These are phyloP conservation scores for Pyrenophora teres DNA, from an alignment of 2,329 filamentous ascomycete genomes.

Conservation along the genomic window DNA sequence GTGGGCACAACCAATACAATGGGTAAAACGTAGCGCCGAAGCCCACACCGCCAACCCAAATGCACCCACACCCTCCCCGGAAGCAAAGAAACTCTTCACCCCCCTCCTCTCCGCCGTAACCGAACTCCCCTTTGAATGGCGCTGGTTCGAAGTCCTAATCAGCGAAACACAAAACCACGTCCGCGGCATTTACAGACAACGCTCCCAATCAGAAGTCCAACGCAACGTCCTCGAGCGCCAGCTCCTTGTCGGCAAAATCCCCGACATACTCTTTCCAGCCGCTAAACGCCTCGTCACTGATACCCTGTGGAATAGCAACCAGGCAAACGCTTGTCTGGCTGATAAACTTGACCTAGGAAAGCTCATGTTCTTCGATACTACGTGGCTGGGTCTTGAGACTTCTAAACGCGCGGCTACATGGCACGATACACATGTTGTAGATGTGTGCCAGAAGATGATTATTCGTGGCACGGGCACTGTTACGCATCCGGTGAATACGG, in stretches of 20 bases:
- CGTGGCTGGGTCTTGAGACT: constrained; percentile 68
- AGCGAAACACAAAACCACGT: constrained; percentile 70
- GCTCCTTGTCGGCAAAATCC: constrained; percentile 58
- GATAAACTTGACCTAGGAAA: constrained; percentile 66
- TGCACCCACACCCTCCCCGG: constrained; percentile 49
- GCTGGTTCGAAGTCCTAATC: constrained; percentile 54
- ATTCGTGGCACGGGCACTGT: constrained; percentile 39
- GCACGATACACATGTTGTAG: constrained; percentile 63
- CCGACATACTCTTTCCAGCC: constrained; percentile 55
- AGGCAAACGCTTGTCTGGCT: constrained; percentile 54
- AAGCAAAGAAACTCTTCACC: constrained; percentile 52
- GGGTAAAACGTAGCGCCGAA: constrained; percentile 37
- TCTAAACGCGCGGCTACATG: constrained; percentile 63
- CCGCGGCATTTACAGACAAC: constrained; percentile 59
- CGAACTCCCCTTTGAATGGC: constrained; percentile 51
- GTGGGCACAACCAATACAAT: constrained; percentile 39
- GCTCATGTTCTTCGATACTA: constrained; percentile 75
- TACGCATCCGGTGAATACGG: constrained; percentile 22
- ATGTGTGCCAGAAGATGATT: constrained; percentile 61
- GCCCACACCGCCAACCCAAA: constrained; percentile 39
- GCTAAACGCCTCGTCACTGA: constrained; percentile 55
- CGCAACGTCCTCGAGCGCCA: constrained; percentile 58
- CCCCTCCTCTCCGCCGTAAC: constrained; percentile 40
- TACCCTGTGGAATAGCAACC: constrained; percentile 44
- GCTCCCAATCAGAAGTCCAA: constrained; percentile 51